These are phyloP conservation scores for Hypoxylon sp. DNA, from an alignment of 2,329 filamentous ascomycete genomes.

Conservation along the genomic window DNA sequence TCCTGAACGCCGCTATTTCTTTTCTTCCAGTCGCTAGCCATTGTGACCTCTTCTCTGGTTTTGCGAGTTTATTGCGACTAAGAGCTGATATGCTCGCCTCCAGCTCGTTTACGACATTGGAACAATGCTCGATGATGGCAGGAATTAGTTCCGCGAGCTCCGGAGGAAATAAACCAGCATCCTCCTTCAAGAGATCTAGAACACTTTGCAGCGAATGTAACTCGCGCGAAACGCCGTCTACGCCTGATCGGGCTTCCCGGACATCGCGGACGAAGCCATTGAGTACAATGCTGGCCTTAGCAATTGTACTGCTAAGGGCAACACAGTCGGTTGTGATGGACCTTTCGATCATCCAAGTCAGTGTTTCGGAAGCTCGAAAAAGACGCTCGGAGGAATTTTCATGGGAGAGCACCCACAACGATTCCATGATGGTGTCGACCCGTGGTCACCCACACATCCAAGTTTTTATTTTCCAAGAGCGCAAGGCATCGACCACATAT, in stretches of 20 bases:
- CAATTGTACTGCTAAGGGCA: conserved; percentile 54
- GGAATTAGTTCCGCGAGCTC: conserved; percentile 55
- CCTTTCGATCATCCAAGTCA: conserved; percentile 51
- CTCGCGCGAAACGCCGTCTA: conserved; percentile 57
- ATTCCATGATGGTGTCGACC: conserved; percentile 47
- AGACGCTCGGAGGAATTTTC: conserved; percentile 31
- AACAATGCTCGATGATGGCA: conserved; percentile 54
- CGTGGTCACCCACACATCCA: conserved; percentile 37
- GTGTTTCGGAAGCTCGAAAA: conserved; percentile 45
- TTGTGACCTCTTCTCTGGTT: conserved; percentile 54
- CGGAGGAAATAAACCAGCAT: conserved; percentile 55
- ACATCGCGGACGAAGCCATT: conserved; percentile 57
- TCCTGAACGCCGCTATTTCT: conserved; percentile 52
- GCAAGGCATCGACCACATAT: conserved; percentile 42
- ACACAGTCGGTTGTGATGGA: conserved; percentile 57
- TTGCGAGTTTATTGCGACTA: conserved; percentile 50
- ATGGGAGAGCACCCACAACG: conserved; percentile 46
- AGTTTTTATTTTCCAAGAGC: conserved; percentile 26
- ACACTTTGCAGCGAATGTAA: conserved; percentile 58
- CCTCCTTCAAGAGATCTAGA: conserved; percentile 57
- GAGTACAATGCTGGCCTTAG: conserved; percentile 52
- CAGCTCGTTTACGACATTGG: conserved; percentile 55
- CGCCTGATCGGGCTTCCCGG: conserved; percentile 57
- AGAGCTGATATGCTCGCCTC: conserved; percentile 53
- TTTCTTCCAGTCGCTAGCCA: conserved; percentile 55